Evolutionary conservation across 768 basidiomycete species (phyloP).

Genomic region (Floccularia luteovirens): DNA sequence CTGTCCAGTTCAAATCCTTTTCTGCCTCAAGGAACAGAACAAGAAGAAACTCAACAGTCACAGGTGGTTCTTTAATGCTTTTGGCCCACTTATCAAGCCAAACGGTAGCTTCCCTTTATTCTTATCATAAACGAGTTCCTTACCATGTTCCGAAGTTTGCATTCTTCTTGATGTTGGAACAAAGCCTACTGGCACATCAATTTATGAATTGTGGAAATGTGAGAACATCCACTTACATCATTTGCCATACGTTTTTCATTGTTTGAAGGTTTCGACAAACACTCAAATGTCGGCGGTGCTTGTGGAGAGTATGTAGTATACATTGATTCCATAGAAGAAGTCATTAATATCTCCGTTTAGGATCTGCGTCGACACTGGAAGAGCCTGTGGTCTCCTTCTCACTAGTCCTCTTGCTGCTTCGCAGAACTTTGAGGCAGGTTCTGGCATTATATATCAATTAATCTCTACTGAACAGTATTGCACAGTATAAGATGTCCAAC

Average conservation of each 20-base stretch:
- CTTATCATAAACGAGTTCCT: background rate
- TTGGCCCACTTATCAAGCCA: constrained; percentile 80
- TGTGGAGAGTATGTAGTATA: constrained; percentile 75
- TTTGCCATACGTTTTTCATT: background rate
- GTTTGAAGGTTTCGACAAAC: constrained; percentile 71
- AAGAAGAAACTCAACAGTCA: constrained; percentile 97
- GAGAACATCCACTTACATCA: constrained; percentile 8
- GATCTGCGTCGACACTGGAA: constrained; percentile 78
- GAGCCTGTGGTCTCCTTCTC: constrained; percentile 62
- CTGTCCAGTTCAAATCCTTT: constrained; percentile 81
- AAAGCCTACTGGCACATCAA: constrained; percentile 88
- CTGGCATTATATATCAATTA: background rate
- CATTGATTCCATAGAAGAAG: background rate
- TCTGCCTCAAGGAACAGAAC: constrained; percentile 93
- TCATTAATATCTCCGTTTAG: constrained; percentile 20
- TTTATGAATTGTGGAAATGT: constrained; percentile 97
- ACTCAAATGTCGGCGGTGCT: constrained; percentile 83
- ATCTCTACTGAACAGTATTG: constrained; percentile 4
- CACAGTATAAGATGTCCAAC: constrained; percentile 92
- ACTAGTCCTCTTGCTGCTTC: constrained; percentile 81
- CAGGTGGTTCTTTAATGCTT: constrained; percentile 97
- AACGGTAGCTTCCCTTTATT: constrained; percentile 44
- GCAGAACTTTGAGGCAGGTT: constrained; percentile 82
- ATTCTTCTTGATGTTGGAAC: constrained; percentile 93
- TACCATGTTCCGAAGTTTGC: constrained; percentile 42